These are phyloP conservation scores for Pythium angustatum DNA, from an alignment of 352 stramenopile genomes.

Conservation along the genomic window DNA sequence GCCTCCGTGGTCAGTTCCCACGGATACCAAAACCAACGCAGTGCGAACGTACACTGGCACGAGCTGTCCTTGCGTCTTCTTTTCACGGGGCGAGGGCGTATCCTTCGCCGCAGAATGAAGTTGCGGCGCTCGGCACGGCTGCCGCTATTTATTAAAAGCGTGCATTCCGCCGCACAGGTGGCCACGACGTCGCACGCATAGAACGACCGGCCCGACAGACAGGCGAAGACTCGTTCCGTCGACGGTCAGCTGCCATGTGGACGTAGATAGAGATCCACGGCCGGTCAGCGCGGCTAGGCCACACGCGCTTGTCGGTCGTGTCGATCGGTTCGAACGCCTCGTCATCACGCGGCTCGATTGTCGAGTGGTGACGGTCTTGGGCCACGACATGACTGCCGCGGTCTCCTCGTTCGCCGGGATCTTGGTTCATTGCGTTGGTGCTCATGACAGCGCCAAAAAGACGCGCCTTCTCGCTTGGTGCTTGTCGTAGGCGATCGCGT, in stretches of 20 bases:
- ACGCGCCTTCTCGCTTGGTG: constrained; percentile 56
- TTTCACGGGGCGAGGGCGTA: constrained; percentile 60
- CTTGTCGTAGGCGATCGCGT: constrained; percentile 29
- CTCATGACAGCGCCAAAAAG: constrained; percentile 46
- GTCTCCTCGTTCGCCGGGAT: constrained; percentile 58
- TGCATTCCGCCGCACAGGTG: constrained; percentile 54
- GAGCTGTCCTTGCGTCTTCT: constrained; percentile 54
- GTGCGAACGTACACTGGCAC: constrained; percentile 58
- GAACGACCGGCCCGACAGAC: constrained; percentile 51
- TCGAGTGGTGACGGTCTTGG: constrained; percentile 39
- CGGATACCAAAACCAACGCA: too few relatives aligned
- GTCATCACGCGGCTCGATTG: constrained; percentile 49
- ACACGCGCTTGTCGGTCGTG: constrained; percentile 31
- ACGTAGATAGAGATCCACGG: constrained; percentile 58
- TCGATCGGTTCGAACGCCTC: constrained; percentile 45
- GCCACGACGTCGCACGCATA: constrained; percentile 63
- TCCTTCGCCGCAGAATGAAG: constrained; percentile 40
- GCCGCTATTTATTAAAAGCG: constrained; percentile 44
- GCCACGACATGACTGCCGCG: constrained; percentile 63
- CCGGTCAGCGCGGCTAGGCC: constrained; percentile 58
- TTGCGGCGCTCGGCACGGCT: constrained; percentile 17
- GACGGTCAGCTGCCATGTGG: constrained; percentile 36
- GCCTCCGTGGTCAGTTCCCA: not conserved
- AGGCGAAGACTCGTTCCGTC: constrained; percentile 57
- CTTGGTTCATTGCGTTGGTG: constrained; percentile 54